Conservation (phyloP, 176 grass and related monocot genomes). For the Chloris gayana region DNA sequence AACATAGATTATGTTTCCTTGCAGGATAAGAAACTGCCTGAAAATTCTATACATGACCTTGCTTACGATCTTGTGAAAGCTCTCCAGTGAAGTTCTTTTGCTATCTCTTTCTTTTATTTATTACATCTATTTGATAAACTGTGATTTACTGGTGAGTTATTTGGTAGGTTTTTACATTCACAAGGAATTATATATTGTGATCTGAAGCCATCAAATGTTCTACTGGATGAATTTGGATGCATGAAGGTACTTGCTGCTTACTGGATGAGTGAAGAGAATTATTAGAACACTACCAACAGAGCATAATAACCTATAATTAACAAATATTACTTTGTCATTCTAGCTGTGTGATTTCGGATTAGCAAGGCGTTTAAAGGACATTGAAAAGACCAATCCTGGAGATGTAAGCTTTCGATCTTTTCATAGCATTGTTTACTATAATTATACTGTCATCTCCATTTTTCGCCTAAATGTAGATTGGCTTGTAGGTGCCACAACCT, state of each 20-base stretch:
- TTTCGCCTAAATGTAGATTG: conserved; percentile 34
- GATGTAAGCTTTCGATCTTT: conserved; percentile 50
- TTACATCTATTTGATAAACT: conserved; percentile 22
- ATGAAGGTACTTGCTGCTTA: conserved; percentile 78
- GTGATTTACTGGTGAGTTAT: conserved; percentile 35
- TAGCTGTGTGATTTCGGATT: conserved; percentile 98
- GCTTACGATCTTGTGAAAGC: conserved; percentile 84
- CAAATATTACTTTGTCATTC: conserved; percentile 22
- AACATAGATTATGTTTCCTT: conserved; percentile 32
- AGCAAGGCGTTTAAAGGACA: conserved; percentile 84
- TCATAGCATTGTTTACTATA: conserved; percentile 19
- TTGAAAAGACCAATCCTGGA: conserved; percentile 61
- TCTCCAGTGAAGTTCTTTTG: conserved; percentile 75
- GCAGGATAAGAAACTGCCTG: conserved; percentile 86
- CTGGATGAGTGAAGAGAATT: conserved; percentile 18
- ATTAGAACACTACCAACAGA: conserved; percentile 16
- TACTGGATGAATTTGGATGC: conserved; percentile 93
- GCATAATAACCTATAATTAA: conserved; percentile 24
- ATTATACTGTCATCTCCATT: conserved; percentile 28
- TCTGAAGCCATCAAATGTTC: conserved; percentile 96
- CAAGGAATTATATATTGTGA: conserved; percentile 98
- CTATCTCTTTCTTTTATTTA: conserved; percentile 32
- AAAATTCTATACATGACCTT: conserved; percentile 91
- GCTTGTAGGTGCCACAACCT: conserved; percentile 65
- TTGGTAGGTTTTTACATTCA: conserved; percentile 93